Base-by-base conservation (phyloP, 2,329 filamentous ascomycete genomes). In the Pseudogymnoascus sp. region DNA sequence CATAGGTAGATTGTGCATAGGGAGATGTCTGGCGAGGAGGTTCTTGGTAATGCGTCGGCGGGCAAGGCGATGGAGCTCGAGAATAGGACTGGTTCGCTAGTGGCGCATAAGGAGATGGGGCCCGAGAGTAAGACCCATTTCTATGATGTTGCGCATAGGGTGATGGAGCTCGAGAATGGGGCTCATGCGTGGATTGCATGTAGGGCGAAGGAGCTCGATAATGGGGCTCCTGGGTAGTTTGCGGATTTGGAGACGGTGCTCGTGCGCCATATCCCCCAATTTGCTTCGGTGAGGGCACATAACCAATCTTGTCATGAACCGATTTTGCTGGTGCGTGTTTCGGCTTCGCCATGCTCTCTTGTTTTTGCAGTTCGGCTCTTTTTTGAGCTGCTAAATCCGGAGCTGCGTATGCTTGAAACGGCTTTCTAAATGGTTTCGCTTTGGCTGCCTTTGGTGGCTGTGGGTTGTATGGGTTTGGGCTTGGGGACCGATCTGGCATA, bases 321-420 rank as follows among this genome's bases (percentile, higher is more conserved):
- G 63, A 63, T 32, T 61, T 63, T 39, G 70, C 65, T 35, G 58
- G 64, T 9, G 69, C 68, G n/a, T 60, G 63, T 58, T 65, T 63
- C 38, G 69, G 64, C 64, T 57, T 63, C 25, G 65, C 63, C 28
- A 67, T 39, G 32, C 63, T 69, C 25, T 71, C 67, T 62, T 71
- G 65, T 59, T 70, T 70, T 57, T 65, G 60, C 8, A 66, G 20
- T 38, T 72, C 68, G 41, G 67, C 67, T 41, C 69, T 81, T 62
- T 83, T 81, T 65, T 85, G 83, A 34, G 82, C 81, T 14, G 81
- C 85, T 12, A 82, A 84, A 71, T 87, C 84, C 25, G 85, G 85
- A 22, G 84, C 84, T 35, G 83, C 76, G 69, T 88, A 88, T 38
- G 85, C 83, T 70, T 86, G 82, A 67, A 87, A 88, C 0, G 85